phyloP scores from a whole-genome alignment of 2,329 filamentous ascomycete species.

The Ceratocystis diversiconidia region DNA sequence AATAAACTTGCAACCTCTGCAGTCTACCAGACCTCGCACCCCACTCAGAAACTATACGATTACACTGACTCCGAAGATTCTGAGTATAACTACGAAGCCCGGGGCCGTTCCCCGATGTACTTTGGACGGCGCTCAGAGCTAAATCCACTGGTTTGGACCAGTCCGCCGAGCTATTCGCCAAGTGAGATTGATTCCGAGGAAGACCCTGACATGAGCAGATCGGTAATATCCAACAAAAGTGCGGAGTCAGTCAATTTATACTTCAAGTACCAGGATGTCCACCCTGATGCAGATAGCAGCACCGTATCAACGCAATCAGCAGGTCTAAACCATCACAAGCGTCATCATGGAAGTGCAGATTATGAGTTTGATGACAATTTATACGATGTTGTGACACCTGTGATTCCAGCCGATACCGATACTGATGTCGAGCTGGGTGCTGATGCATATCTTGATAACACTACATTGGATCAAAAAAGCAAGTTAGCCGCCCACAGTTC shows the following conservation, averaged over 20 bases:
- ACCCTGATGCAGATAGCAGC: background rate
- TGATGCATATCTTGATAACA: background rate
- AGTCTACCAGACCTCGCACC: slow-evolving; percentile 21
- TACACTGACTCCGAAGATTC: slow-evolving; percentile 12
- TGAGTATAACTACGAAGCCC: slow-evolving; percentile 12
- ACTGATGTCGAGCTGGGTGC: background rate
- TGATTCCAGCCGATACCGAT: background rate
- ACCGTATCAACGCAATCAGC: background rate
- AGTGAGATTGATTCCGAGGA: slow-evolving; percentile 10
- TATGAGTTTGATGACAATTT: background rate
- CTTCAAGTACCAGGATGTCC: background rate
- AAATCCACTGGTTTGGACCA: slow-evolving; percentile 17
- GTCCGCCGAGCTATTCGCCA: slow-evolving; percentile 15
- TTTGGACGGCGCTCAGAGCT: slow-evolving; percentile 14
- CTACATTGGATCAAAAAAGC: background rate
- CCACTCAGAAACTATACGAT: slow-evolving; percentile 16
- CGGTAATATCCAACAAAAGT: background rate
- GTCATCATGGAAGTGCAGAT: background rate
- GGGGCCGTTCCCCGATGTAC: slow-evolving; percentile 16
- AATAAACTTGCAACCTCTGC: slow-evolving; percentile 18
- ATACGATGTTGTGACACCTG: background rate
- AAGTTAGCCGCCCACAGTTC: background rate
- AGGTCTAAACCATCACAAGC: background rate
- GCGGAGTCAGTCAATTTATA: background rate
- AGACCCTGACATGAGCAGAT: background rate